Evolutionary conservation across 108 stramenopile species (phyloP).

Genomic region (Aurantiochytrium sp.): DNA sequence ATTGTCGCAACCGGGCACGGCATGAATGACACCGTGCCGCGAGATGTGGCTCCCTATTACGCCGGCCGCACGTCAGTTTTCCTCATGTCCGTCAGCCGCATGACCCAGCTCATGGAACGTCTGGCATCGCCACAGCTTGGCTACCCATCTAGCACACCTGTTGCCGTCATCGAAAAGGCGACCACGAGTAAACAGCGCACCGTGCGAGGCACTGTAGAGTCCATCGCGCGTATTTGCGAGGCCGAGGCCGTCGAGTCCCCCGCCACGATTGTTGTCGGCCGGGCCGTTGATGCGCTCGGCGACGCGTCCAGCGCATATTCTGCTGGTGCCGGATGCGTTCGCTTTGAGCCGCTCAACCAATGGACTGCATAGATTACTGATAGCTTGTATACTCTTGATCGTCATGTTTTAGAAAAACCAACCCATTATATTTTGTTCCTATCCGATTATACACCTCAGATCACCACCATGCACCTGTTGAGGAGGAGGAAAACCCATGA

Average conservation of each 20-base stretch:
- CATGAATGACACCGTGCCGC: constrained; percentile 8
- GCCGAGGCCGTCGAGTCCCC: not conserved
- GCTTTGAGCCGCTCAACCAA: not conserved
- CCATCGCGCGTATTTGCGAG: constrained; percentile 21
- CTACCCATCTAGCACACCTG: constrained; percentile 35
- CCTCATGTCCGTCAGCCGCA: constrained; percentile 53
- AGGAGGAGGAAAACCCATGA: too few relatives aligned
- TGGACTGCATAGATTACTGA: not conserved
- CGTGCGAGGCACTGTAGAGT: constrained; percentile 35
- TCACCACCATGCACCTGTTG: too few relatives aligned
- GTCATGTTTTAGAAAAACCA: not conserved
- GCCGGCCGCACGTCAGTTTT: constrained; percentile 45
- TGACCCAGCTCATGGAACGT: constrained; percentile 37
- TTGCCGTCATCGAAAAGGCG: constrained; percentile 49
- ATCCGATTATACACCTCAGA: too few relatives aligned
- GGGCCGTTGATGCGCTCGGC: not conserved
- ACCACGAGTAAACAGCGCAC: constrained; percentile 44
- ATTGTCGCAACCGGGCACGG: constrained; percentile 19
- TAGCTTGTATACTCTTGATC: not conserved
- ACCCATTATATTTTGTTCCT: too few relatives aligned
- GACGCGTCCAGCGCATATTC: not conserved
- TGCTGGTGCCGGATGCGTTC: not conserved
- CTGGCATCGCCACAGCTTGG: constrained; percentile 23
- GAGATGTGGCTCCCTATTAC: constrained; percentile 42
- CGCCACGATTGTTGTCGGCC: not conserved